Evolutionary conservation across 164 flowering plant genomes (phyloP).

Genomic region (Vitis rupestris): DNA sequence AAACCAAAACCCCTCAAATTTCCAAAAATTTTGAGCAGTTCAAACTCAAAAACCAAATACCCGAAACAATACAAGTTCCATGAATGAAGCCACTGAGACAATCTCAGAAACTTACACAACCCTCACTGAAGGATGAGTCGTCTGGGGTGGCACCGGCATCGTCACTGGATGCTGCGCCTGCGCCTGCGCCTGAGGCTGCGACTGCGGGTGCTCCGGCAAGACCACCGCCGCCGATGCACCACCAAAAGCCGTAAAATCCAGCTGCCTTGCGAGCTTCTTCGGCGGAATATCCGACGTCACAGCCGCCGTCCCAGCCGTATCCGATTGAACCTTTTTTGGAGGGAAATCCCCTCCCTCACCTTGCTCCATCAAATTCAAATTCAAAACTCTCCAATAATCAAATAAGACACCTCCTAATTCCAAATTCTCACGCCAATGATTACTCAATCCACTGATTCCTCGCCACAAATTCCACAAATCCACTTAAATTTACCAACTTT

Average conservation of each 20-base stretch:
- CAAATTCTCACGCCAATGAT: constrained; percentile 9
- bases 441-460: constrained; percentile 14
- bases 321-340: constrained; percentile 43
- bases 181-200: constrained; percentile 10
- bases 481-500: constrained; percentile 20
- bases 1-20: constrained; percentile 9
- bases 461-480: constrained; percentile 20
- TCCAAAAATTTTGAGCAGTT: neutral
- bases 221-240: constrained; percentile 20
- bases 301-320: constrained; percentile 2
- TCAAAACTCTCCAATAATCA: constrained; percentile 6
- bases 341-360: constrained; percentile 54
- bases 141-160: constrained; percentile 17
- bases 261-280: constrained; percentile 90
- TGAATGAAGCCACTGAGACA: neutral
- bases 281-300: constrained; percentile 38
- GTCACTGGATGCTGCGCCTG: constrained; percentile 16
- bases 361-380: constrained; percentile 49
- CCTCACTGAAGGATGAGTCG: constrained; percentile 31
- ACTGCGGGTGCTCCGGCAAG: constrained; percentile 31
- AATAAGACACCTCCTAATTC: constrained; percentile 1
- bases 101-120: constrained; percentile 30
- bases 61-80: neutral
- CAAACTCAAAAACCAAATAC: neutral
- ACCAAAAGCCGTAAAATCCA: constrained; percentile 62